Evolutionary conservation across 371 early-diverging fungal genomes (phyloP).

Genomic region (Circinella umbellata): DNA sequence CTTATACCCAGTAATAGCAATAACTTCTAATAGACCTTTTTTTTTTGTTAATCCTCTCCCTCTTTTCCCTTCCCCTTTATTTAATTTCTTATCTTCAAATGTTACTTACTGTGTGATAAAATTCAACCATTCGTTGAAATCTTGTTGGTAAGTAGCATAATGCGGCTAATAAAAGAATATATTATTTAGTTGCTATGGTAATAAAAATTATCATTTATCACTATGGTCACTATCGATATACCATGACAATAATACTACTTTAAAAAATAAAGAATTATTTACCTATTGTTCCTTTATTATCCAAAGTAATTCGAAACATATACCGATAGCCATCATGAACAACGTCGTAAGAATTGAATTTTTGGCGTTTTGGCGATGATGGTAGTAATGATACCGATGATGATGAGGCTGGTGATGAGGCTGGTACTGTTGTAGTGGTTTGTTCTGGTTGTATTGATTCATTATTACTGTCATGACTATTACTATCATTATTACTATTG

Average conservation of each 20-base stretch:
- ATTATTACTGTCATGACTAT: too few relatives aligned
- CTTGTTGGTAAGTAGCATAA: constrained; percentile 35
- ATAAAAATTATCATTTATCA: neutral
- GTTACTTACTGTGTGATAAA: constrained; percentile 31
- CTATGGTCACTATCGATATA: neutral
- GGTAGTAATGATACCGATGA: constrained; percentile 1
- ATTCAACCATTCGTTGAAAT: constrained; percentile 26
- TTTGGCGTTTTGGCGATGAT: constrained; percentile 4
- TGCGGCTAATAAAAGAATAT: constrained; percentile 19
- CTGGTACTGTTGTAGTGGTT: neutral
- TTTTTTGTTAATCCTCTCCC: too few relatives aligned
- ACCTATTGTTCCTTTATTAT: constrained; percentile 28
- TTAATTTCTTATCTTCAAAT: neutral
- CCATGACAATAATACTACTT: too few relatives aligned
- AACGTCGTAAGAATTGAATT: constrained; percentile 13
- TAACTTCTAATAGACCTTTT: too few relatives aligned
- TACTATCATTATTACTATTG: too few relatives aligned
- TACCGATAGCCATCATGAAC: constrained; percentile 20
- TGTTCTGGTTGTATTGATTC: too few relatives aligned
- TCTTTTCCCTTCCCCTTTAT: neutral
- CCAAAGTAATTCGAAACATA: constrained; percentile 28
- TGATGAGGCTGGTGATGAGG: neutral
- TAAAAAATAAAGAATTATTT: neutral
- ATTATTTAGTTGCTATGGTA: too few relatives aligned
- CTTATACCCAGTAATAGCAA: too few relatives aligned